Percentiles rank a stretch among this genome's conserved stretches.
phyloP scores from a whole-genome alignment of 805 yeast genomes.

The Blastobotrys attinorum region DNA sequence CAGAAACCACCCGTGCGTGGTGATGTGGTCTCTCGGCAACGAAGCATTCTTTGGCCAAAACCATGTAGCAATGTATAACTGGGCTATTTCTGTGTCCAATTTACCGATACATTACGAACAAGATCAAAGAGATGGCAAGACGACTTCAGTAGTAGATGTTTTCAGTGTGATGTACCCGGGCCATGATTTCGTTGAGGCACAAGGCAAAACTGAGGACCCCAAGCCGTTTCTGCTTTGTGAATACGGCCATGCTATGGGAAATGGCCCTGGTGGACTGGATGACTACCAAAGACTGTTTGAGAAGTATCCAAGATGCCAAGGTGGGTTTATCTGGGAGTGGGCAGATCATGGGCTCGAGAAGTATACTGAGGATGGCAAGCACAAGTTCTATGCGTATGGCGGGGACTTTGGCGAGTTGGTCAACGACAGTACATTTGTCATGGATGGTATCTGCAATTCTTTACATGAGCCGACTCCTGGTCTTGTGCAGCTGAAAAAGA shows the following conservation, averaged over 20 bases:
- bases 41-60: slow-evolving; percentile 32
- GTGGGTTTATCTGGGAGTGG: slow-evolving; percentile 37
- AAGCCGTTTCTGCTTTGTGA: slow-evolving; percentile 33
- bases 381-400: slow-evolving; percentile 27
- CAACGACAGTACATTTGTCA: slow-evolving; percentile 32
- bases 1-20: slow-evolving; percentile 29
- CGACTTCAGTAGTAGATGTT: slow-evolving; percentile 25
- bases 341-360: slow-evolving; percentile 31
- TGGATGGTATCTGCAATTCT: slow-evolving; percentile 32
- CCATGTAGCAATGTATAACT: slow-evolving; percentile 27
- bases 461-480: slow-evolving; percentile 32
- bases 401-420: slow-evolving; percentile 33
- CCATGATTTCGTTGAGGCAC: slow-evolving; percentile 19
- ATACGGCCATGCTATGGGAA: slow-evolving; percentile 35
- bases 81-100: slow-evolving; percentile 20
- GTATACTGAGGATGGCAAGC: slow-evolving; percentile 10
- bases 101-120: slow-evolving; percentile 33
- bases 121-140: no score
- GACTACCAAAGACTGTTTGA: slow-evolving; percentile 31
- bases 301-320: slow-evolving; percentile 26
- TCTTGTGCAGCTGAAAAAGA: slow-evolving; percentile 28
- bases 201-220: slow-evolving; percentile 16
- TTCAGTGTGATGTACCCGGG: slow-evolving; percentile 30
- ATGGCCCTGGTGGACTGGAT: slow-evolving; percentile 31
- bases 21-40: slow-evolving; percentile 36